Base-by-base conservation (phyloP, 2,329 filamentous ascomycete genomes). In the Pseudogymnoascus sp. region DNA sequence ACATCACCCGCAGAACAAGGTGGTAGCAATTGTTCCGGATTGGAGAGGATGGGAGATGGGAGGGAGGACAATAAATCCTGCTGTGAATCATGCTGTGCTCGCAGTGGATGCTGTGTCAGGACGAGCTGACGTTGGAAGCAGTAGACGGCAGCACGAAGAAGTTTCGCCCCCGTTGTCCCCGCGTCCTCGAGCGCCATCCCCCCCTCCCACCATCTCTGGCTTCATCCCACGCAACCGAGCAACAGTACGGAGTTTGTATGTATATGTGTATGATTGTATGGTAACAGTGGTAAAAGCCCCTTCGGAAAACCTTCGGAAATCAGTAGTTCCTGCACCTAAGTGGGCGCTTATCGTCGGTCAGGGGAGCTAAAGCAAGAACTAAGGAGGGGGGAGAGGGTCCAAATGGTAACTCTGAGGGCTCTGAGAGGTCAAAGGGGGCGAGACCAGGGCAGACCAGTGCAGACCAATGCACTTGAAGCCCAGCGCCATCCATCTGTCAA, bases 291-390 rank as follows among this genome's bases (percentile, higher is more conserved):
- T 26, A 28, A 7, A 26, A 50, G 24, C 43, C 43, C 43, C 43
- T 28, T 50, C 43, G 43, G 43, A 50, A 50, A 50, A 50, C 43
- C 22, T 28, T 28, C 43, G 43, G 43, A 50, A 50, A 50, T 50
- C 43, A 50, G 43, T 50, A 50, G 22, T 50, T 50, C 43, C 43
- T 50, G 43, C 43, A 50, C 43, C 43, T 50, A 50, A 50, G 43
- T 50, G 43, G 43, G 43, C 43, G 43, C 43, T 50, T 50, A 50
- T 50, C 43, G 24, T 50, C 43, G 43, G 43, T 50, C 4, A 14
- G 43, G 24, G 43, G 24, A 50, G 43, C 43, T 50, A 50, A 50
- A n/a, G 3, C 43, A 50, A 4, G 24, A 41, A 7, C 22, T 28
- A 26, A 50, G 6, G 43, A 24, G 12, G 19, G 41, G 12, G 14